Conservation (phyloP, 495 filamentous ascomycete species). For the Hypoxylon lienhwacheense region DNA sequence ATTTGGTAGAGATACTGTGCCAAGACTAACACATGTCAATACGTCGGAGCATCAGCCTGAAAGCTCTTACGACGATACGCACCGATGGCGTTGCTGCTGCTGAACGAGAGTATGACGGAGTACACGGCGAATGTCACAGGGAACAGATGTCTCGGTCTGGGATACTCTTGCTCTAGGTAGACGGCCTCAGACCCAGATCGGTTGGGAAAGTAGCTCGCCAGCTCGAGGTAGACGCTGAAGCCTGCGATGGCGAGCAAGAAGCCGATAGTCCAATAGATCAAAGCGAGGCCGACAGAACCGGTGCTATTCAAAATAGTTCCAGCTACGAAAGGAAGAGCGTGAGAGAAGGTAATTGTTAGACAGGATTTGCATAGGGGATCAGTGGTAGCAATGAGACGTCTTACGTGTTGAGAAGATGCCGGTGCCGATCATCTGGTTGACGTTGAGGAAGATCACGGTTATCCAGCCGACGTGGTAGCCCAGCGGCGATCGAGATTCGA, state of each 20-base stretch:
- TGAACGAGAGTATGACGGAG: constrained; percentile 62
- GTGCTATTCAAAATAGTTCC: constrained; percentile 57
- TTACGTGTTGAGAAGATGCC: constrained; percentile 67
- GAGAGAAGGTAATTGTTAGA: neutral
- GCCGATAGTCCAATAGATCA: constrained; percentile 66
- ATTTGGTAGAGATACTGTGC: constrained; percentile 59
- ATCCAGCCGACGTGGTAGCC: constrained; percentile 60
- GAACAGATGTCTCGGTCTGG: constrained; percentile 62
- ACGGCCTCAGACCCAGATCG: constrained; percentile 66
- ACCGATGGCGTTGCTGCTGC: constrained; percentile 64
- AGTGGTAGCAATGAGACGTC: constrained; percentile 19
- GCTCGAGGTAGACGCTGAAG: constrained; percentile 61
- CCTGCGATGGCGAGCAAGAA: constrained; percentile 54
- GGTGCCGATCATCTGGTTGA: constrained; percentile 68
- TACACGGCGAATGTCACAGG: constrained; percentile 63
- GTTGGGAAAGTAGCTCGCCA: constrained; percentile 64
- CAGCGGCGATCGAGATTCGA: constrained; percentile 60
- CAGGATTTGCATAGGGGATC: neutral
- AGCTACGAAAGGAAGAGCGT: constrained; percentile 40
- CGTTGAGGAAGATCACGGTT: constrained; percentile 62
- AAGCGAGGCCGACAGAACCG: constrained; percentile 60
- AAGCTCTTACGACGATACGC: neutral
- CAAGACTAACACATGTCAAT: constrained; percentile 41
- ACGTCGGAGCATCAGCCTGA: neutral
- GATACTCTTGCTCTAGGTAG: constrained; percentile 67